phyloP scores from a whole-genome alignment of 306 rosid species.

The Clitoria ternatea region DNA sequence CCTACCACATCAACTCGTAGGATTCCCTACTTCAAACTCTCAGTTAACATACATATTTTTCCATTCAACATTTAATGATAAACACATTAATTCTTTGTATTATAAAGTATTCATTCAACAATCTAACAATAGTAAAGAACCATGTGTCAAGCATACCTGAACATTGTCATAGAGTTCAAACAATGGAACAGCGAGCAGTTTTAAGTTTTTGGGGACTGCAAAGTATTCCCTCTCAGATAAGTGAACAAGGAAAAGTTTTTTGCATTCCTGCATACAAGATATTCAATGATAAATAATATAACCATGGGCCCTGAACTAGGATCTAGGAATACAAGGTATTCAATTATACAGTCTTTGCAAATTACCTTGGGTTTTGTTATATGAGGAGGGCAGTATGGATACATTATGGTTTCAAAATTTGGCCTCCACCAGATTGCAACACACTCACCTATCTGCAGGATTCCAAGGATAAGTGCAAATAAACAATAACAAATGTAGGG shows the following conservation, averaged over 20 bases:
- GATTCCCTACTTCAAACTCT: background rate
- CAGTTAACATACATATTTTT: background rate
- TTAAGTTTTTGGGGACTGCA: conserved; percentile 95
- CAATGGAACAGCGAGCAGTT: conserved; percentile 95
- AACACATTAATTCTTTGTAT: background rate
- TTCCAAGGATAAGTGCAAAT: background rate
- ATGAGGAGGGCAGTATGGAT: conserved; percentile 99
- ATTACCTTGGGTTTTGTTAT: conserved; percentile 94
- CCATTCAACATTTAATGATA: background rate
- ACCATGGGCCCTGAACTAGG: conserved; percentile 4
- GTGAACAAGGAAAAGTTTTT: conserved; percentile 91
- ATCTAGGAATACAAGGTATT: background rate
- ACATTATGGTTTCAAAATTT: conserved; percentile 96
- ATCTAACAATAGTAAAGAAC: background rate
- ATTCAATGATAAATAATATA: conserved; percentile 1
- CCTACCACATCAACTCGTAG: background rate
- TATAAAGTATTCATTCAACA: background rate
- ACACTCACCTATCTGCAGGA: conserved; percentile 89
- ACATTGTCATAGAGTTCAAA: conserved; percentile 99
- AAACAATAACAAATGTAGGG: background rate
- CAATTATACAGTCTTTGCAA: background rate
- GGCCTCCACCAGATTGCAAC: conserved; percentile 99
- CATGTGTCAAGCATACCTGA: conserved; percentile 52
- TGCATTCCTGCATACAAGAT: conserved; percentile 69
- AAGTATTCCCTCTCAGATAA: conserved; percentile 96